These are phyloP conservation scores for Heimioporus retisporus DNA, from an alignment of 1,284 basidiomycete species.

Conservation along the genomic window DNA sequence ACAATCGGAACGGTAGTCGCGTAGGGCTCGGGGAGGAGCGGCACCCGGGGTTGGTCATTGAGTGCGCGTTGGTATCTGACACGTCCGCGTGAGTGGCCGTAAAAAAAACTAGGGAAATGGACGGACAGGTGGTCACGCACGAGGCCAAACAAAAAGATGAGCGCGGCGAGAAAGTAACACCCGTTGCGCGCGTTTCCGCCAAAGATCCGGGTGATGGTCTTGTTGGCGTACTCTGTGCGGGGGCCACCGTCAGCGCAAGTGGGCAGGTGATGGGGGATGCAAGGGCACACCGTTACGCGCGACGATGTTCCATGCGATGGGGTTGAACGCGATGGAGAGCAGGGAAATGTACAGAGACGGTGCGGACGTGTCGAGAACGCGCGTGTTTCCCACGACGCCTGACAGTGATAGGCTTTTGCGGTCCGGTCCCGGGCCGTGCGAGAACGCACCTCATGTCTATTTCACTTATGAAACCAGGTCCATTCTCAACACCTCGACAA, in stretches of 20 bases:
- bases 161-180: constrained; percentile 92
- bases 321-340: constrained; percentile 86
- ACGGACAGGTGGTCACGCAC: constrained; percentile 88
- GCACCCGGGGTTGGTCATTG: constrained; percentile 72
- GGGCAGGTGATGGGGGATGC: constrained; percentile 30
- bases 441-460: no score
- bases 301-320: constrained; percentile 95
- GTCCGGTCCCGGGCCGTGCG: no score
- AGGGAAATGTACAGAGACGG: constrained; percentile 74
- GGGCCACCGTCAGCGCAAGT: not conserved
- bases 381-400: no score
- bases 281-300: constrained; percentile 85
- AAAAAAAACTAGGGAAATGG: not conserved
- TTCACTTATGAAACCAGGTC: no score
- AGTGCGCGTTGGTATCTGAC: constrained; percentile 80
- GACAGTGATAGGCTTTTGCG: no score
- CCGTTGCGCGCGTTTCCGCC: constrained; percentile 81
- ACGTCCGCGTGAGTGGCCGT: not conserved
- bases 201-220: constrained; percentile 86
- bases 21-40: constrained; percentile 68
- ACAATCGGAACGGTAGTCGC: constrained; percentile 70
- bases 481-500: no score
- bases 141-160: constrained; percentile 91
- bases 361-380: constrained; percentile 68
- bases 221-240: constrained; percentile 85